These are phyloP conservation scores for Vitis amurensis DNA, from an alignment of 164 flowering plant genomes.

Conservation along the genomic window DNA sequence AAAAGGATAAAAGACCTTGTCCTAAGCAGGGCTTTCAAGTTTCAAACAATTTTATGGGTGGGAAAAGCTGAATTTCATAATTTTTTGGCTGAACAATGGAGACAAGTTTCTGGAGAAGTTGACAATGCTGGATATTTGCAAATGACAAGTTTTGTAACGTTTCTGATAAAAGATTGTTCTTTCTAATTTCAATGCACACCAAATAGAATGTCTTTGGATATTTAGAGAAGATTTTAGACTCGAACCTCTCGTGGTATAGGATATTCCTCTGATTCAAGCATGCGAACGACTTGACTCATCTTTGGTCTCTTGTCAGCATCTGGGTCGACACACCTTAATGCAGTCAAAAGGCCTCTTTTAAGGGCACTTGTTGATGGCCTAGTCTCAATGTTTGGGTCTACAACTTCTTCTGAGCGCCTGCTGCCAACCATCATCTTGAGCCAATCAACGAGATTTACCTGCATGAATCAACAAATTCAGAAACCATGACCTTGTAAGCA, in stretches of 20 bases:
- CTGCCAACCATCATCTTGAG: slow-evolving; percentile 6
- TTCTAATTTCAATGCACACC: too few relatives aligned
- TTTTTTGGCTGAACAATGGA: too few relatives aligned
- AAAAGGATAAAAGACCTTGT: too few relatives aligned
- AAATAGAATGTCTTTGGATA: too few relatives aligned
- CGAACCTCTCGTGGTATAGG: slow-evolving; percentile 13
- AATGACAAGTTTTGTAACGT: too few relatives aligned
- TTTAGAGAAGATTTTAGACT: too few relatives aligned
- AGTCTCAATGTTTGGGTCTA: slow-evolving; percentile 11
- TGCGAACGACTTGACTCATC: slow-evolving; percentile 12
- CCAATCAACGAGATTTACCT: slow-evolving; percentile 3
- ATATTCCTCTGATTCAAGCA: slow-evolving; percentile 10
- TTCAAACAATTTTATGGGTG: neutral
- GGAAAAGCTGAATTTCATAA: neutral
- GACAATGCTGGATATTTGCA: too few relatives aligned
- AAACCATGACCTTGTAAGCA: too few relatives aligned
- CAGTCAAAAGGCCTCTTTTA: slow-evolving; percentile 5
- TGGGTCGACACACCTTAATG: slow-evolving; percentile 14
- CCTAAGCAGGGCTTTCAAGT: neutral
- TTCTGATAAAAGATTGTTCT: too few relatives aligned
- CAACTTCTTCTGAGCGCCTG: slow-evolving; percentile 10
- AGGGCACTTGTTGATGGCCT: slow-evolving; percentile 11
- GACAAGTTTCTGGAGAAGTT: too few relatives aligned
- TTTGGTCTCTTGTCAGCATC: slow-evolving; percentile 11
- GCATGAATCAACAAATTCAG: neutral